Percentiles rank a stretch among this genome's conserved stretches.
Conservation (phyloP, 23 red algal species). For the Cyanidium caldarium region DNA sequence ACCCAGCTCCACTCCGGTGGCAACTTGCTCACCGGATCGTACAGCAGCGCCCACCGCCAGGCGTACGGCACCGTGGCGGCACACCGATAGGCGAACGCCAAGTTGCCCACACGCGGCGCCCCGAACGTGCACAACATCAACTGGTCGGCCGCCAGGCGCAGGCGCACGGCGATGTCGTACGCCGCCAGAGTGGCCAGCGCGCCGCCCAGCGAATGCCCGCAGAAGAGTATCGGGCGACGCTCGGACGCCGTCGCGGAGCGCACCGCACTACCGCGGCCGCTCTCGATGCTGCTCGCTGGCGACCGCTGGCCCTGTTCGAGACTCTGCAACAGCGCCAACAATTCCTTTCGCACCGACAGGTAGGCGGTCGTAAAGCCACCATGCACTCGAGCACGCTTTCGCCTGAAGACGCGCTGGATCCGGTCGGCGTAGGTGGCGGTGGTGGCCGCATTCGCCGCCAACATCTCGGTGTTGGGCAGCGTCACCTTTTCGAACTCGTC, state of each 20-base stretch:
- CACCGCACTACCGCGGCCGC: background rate
- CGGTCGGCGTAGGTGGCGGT: too few relatives aligned
- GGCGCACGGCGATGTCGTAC: constrained; percentile 16
- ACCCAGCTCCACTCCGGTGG: too few relatives aligned
- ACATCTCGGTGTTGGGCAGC: too few relatives aligned
- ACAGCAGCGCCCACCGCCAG: background rate
- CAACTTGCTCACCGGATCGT: background rate
- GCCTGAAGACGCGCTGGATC: too few relatives aligned
- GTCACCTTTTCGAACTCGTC: too few relatives aligned
- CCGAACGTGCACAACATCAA: constrained; percentile 44
- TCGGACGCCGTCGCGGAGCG: background rate
- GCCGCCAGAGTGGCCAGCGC: constrained; percentile 44
- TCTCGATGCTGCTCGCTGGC: background rate
- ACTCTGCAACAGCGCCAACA: constrained; percentile 23
- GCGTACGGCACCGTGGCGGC: background rate
- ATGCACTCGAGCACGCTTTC: constrained; percentile 21
- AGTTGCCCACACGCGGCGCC: constrained; percentile 54
- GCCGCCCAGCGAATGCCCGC: constrained; percentile 50
- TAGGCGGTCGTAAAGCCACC: constrained; percentile 47
- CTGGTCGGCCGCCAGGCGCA: constrained; percentile 6
- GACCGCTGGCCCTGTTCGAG: constrained; percentile 17
- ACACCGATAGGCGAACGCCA: constrained; percentile 1
- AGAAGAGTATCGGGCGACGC: constrained; percentile 19
- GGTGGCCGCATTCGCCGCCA: too few relatives aligned
- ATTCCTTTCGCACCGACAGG: constrained; percentile 18